Evolutionary conservation across 1,284 basidiomycete genomes (phyloP).

Genomic region (Austroboletus sp.): DNA sequence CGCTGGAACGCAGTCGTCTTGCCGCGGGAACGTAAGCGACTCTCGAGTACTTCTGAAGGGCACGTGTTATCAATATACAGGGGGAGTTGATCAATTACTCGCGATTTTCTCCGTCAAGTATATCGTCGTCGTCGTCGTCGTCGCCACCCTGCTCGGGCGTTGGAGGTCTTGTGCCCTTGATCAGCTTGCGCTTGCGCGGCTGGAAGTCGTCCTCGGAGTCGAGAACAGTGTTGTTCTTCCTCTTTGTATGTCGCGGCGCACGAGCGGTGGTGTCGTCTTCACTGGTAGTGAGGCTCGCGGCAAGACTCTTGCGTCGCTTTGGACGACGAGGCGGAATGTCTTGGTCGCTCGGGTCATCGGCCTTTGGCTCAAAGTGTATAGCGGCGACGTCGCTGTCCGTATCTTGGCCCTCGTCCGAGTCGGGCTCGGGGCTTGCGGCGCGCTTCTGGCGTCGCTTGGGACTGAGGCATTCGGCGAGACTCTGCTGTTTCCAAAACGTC

Average conservation of each 20-base stretch:
- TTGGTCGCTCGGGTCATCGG: slow-evolving; percentile 32
- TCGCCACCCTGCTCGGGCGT: slow-evolving; percentile 43
- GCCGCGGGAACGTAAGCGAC: slow-evolving; percentile 54
- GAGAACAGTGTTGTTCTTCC: slow-evolving; percentile 16
- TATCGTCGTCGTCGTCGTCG: slow-evolving; percentile 26
- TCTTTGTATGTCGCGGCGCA: slow-evolving; percentile 16
- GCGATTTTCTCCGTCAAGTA: slow-evolving; percentile 54
- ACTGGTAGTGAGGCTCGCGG: slow-evolving; percentile 23
- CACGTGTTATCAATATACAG: slow-evolving; percentile 1
- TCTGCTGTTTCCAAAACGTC: neutral
- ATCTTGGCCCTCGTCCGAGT: slow-evolving; percentile 18
- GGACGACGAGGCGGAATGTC: slow-evolving; percentile 32
- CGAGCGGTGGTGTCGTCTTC: neutral
- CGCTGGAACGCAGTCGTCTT: slow-evolving; percentile 56
- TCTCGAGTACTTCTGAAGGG: slow-evolving; percentile 52
- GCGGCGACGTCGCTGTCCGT: slow-evolving; percentile 43
- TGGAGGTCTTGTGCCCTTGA: slow-evolving; percentile 43
- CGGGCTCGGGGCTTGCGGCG: neutral
- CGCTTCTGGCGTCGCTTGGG: slow-evolving; percentile 16
- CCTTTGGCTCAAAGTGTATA: slow-evolving; percentile 44
- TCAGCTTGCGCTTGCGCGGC: slow-evolving; percentile 40
- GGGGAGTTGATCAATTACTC: slow-evolving; percentile 12
- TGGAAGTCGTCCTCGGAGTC: slow-evolving; percentile 30
- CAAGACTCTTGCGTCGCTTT: slow-evolving; percentile 26
- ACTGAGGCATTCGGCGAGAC: slow-evolving; percentile 4